A percentile compares a stretch with the other conserved stretches of the same genome.
Conservation (phyloP, 495 filamentous ascomycete species). For the Cercophora scortea region DNA sequence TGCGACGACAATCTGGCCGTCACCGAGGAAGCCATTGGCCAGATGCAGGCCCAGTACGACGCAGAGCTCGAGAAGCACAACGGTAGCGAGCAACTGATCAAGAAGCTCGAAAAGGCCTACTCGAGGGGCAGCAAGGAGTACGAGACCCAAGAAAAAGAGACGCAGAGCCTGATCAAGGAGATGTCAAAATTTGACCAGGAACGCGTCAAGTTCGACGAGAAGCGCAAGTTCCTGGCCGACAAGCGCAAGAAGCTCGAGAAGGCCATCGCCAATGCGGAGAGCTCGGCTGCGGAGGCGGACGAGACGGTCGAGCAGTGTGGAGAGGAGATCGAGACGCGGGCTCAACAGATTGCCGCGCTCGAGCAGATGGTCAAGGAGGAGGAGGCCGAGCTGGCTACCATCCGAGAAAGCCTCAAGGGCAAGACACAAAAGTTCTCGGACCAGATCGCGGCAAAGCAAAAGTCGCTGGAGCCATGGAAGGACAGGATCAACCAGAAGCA, state of each 20-base stretch:
- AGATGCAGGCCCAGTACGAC: conserved; percentile 84
- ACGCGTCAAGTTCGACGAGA: conserved; percentile 93
- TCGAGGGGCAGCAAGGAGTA: conserved; percentile 72
- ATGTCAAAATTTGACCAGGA: conserved; percentile 92
- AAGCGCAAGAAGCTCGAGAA: conserved; percentile 97
- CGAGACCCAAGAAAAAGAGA: conserved; percentile 73
- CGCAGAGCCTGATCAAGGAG: conserved; percentile 74
- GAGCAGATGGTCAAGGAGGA: conserved; percentile 69
- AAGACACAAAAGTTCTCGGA: conserved; percentile 94
- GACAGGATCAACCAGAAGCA: conserved; percentile 94
- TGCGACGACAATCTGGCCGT: conserved; percentile 83
- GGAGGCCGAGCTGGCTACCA: conserved; percentile 69
- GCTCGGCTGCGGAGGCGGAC: conserved; percentile 62
- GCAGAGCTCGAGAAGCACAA: conserved; percentile 85
- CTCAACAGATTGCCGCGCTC: conserved; percentile 58
- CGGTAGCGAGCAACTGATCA: conserved; percentile 87
- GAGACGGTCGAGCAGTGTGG: conserved; percentile 68
- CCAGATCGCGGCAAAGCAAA: conserved; percentile 85
- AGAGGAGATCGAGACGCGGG: conserved; percentile 69
- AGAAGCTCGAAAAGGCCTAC: conserved; percentile 77
- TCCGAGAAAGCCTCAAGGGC: conserved; percentile 80
- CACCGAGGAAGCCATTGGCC: conserved; percentile 78
- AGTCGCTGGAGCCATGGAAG: conserved; percentile 91
- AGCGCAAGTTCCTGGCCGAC: conserved; percentile 79
- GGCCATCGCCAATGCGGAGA: conserved; percentile 56